Conservation (phyloP, 2,329 filamentous ascomycete species). For the Phyllosticta citriasiana region DNA sequence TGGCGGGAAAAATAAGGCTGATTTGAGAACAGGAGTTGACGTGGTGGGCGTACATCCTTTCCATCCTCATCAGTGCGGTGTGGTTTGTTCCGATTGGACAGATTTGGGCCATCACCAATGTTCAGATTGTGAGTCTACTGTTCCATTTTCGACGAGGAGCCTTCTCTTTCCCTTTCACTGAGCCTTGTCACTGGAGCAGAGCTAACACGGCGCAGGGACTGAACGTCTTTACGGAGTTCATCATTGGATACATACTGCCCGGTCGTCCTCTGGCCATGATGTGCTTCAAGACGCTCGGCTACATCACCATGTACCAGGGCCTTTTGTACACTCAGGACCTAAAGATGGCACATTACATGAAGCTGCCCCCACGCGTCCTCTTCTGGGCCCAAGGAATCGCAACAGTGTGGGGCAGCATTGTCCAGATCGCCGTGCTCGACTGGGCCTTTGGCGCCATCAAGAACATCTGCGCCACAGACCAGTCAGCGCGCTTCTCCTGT, state of each 20-base stretch:
- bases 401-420: slow-evolving; percentile 26
- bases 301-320: slow-evolving; percentile 17
- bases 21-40: slow-evolving; percentile 38
- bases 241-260: slow-evolving; percentile 56
- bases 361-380: slow-evolving; percentile 39
- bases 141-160: too few species aligned
- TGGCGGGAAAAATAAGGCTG: neutral
- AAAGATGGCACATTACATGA: slow-evolving; percentile 32
- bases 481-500: slow-evolving; percentile 46
- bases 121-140: neutral
- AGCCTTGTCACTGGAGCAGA: neutral
- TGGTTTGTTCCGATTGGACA: slow-evolving; percentile 17
- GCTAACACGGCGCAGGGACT: neutral
- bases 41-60: slow-evolving; percentile 64
- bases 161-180: too few species aligned
- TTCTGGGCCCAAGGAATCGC: slow-evolving; percentile 44
- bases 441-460: slow-evolving; percentile 26
- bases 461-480: slow-evolving; percentile 30
- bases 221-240: slow-evolving; percentile 45
- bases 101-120: slow-evolving; percentile 10
- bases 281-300: slow-evolving; percentile 21
- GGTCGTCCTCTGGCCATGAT: slow-evolving; percentile 51
- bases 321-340: slow-evolving; percentile 6
- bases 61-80: slow-evolving; percentile 52
- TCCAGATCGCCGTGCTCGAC: slow-evolving; percentile 28